Percentiles rank a stretch among this genome's conserved stretches.
These are phyloP conservation scores for Rhizophagus clarus DNA, from an alignment of 192 early-diverging fungal species.

Conservation along the genomic window DNA sequence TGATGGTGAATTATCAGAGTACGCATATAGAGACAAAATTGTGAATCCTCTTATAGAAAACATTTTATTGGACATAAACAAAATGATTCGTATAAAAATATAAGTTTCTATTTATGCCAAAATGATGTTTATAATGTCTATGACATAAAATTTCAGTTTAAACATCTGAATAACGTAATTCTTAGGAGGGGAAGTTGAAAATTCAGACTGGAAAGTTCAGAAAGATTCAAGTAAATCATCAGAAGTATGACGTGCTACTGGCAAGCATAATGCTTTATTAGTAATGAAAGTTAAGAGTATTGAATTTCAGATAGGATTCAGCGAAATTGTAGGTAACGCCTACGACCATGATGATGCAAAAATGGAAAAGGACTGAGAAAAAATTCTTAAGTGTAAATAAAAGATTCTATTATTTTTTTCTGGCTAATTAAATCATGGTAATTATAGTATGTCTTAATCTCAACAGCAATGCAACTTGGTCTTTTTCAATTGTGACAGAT, in stretches of 20 bases:
- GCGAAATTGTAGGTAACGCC: neutral
- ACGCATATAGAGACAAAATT: too few relatives aligned
- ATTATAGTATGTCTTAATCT: neutral
- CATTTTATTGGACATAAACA: neutral
- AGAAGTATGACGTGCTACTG: neutral
- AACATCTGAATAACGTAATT: too few relatives aligned
- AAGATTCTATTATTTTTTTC: slow-evolving; percentile 8
- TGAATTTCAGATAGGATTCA: slow-evolving; percentile 6
- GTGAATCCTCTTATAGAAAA: too few relatives aligned
- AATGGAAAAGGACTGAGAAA: neutral
- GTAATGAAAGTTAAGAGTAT: slow-evolving; percentile 15
- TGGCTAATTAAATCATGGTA: slow-evolving; percentile 12
- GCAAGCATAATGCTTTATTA: neutral
- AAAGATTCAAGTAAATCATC: neutral
- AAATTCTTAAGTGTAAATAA: slow-evolving; percentile 13
- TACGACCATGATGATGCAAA: slow-evolving; percentile 9
- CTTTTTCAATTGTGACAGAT: neutral
- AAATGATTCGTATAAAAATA: neutral
- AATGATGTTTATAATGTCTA: too few relatives aligned
- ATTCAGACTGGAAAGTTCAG: neutral
- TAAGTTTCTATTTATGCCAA: neutral
- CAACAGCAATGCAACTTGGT: neutral
- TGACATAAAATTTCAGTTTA: too few relatives aligned
- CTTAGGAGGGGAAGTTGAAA: neutral
- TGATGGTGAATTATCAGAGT: neutral